A percentile compares a stretch with the other conserved stretches of the same genome.
phyloP scores from a whole-genome alignment of 345 rosid genomes.

The Combretum micranthum region DNA sequence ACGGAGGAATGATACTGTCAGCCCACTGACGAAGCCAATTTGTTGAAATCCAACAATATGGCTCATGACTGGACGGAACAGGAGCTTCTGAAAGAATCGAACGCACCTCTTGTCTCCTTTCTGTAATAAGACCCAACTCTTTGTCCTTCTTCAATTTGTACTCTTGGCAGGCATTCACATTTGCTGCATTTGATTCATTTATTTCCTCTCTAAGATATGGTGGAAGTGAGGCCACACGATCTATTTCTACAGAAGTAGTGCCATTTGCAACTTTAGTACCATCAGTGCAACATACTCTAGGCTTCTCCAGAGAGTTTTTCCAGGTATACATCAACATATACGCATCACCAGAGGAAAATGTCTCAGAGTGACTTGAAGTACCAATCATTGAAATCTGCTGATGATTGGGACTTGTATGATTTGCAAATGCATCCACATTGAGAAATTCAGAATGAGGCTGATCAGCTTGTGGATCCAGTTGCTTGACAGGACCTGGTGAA shows the following conservation, averaged over 20 bases:
- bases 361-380: slow-evolving; percentile 31
- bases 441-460: slow-evolving; percentile 25
- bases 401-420: slow-evolving; percentile 24
- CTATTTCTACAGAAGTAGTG: slow-evolving; percentile 17
- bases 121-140: slow-evolving; percentile 41
- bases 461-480: slow-evolving; percentile 16
- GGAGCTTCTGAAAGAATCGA: slow-evolving; percentile 78
- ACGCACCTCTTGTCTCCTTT: slow-evolving; percentile 79
- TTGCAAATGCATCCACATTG: slow-evolving; percentile 29
- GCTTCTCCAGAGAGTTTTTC: slow-evolving; percentile 29
- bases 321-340: slow-evolving; percentile 81
- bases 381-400: slow-evolving; percentile 37
- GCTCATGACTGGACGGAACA: slow-evolving; percentile 56
- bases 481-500: slow-evolving; percentile 36
- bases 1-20: slow-evolving; percentile 64
- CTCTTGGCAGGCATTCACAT: slow-evolving; percentile 48
- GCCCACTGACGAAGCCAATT: slow-evolving; percentile 99
- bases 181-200: slow-evolving; percentile 45
- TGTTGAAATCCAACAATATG: slow-evolving; percentile 69
- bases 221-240: slow-evolving; percentile 50
- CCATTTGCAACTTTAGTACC: slow-evolving; percentile 28
- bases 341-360: slow-evolving; percentile 84
- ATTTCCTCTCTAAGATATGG: slow-evolving; percentile 56
- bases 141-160: slow-evolving; percentile 54
- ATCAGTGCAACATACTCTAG: slow-evolving; percentile 15